phyloP scores from a whole-genome alignment of 768 basidiomycete species.

The Paxillus ammoniavirescens region DNA sequence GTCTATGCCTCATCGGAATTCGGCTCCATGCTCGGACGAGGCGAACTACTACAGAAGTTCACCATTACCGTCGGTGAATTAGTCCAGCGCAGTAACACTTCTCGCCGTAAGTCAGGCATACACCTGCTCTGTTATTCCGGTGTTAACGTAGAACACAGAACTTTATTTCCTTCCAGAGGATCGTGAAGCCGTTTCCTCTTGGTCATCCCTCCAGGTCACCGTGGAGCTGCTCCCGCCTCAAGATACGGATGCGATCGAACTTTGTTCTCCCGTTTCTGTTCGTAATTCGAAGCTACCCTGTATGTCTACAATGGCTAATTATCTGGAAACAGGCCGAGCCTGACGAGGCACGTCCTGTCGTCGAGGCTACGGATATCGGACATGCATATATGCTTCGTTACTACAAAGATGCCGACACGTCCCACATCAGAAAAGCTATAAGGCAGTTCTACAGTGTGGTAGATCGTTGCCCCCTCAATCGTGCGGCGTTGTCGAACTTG shows the following conservation, averaged over 20 bases:
- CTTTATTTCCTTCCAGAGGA: background rate
- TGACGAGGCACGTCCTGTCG: background rate
- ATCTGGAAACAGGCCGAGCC: background rate
- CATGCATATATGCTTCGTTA: background rate
- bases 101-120: background rate
- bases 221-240: background rate
- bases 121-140: background rate
- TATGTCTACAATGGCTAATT: no score
- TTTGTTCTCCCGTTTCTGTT: background rate
- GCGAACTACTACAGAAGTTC: background rate
- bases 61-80: background rate
- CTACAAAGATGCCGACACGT: background rate
- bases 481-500: background rate
- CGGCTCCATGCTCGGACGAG: background rate
- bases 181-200: background rate
- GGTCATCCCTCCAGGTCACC: background rate
- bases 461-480: background rate
- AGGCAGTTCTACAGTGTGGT: constrained; percentile 6
- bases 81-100: background rate
- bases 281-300: background rate
- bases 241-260: background rate
- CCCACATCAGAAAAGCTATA: background rate
- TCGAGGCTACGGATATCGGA: constrained; percentile 1
- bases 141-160: background rate
- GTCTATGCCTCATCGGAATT: background rate